Percentiles rank a stretch among this genome's conserved stretches.
Conservation (phyloP, 306 rosid species). For the Medicago truncatula region DNA sequence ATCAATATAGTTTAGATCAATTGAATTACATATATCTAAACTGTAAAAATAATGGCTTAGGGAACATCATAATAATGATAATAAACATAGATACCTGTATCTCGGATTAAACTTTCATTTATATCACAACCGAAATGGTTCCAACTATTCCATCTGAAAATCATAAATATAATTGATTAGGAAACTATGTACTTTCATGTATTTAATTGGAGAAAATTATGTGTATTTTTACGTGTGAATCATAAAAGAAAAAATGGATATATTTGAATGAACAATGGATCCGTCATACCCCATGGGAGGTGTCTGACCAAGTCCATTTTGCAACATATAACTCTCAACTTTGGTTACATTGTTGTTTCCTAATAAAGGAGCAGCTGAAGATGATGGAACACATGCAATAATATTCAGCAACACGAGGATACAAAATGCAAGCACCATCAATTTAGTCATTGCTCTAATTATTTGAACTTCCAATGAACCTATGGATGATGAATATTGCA, state of each 20-base stretch:
- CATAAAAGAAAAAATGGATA: no score
- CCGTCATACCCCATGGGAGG: constrained; percentile 75
- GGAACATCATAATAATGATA: background rate
- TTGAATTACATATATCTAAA: no score
- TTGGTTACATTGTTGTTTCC: background rate
- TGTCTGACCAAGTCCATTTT: constrained; percentile 55
- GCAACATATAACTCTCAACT: constrained; percentile 35
- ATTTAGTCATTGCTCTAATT: background rate
- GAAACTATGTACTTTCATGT: no score
- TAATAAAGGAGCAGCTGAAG: constrained; percentile 10
- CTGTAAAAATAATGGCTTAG: no score
- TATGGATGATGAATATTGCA: background rate
- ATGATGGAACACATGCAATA: background rate
- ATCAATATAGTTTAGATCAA: no score
- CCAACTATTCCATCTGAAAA: constrained; percentile 67
- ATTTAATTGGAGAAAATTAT: no score
- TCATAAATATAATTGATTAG: background rate
- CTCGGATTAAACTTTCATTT: constrained; percentile 55
- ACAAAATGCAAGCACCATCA: background rate
- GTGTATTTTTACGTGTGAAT: no score
- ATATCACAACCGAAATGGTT: constrained; percentile 64
- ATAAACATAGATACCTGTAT: no score
- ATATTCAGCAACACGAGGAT: constrained; percentile 30
- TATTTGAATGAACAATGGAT: background rate
- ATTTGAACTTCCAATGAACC: no score